Conservation (phyloP, 306 rosid genomes). For the Begonia peltatifolia region DNA sequence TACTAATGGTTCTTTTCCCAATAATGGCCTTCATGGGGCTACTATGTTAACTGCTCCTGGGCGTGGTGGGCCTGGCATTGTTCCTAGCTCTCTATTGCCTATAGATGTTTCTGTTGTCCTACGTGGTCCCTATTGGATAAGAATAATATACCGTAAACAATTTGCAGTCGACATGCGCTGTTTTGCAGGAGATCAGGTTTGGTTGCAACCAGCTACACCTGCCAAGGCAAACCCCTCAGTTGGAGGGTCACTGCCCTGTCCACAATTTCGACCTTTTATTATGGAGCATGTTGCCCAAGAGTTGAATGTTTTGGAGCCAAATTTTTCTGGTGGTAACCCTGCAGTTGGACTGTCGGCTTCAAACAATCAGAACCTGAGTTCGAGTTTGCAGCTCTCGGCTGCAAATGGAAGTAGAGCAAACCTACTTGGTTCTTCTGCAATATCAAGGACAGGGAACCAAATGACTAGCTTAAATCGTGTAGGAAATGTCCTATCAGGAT, state of each 20-base stretch:
- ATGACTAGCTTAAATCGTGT: constrained; percentile 56
- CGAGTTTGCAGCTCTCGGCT: constrained; percentile 44
- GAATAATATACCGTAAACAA: constrained; percentile 83
- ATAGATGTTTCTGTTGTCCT: constrained; percentile 98
- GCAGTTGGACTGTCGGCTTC: constrained; percentile 52
- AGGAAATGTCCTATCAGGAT: constrained; percentile 67
- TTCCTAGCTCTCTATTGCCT: constrained; percentile 93
- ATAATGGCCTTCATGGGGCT: constrained; percentile 52
- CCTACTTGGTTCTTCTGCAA: constrained; percentile 53
- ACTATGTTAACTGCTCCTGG: constrained; percentile 81
- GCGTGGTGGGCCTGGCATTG: constrained; percentile 97
- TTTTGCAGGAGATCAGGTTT: constrained; percentile 99
- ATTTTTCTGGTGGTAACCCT: constrained; percentile 55
- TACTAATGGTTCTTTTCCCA: constrained; percentile 38
- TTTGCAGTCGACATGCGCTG: constrained; percentile 99
- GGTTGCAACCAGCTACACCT: constrained; percentile 99
- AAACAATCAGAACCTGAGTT: constrained; percentile 51
- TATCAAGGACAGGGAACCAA: constrained; percentile 71
- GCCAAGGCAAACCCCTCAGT: constrained; percentile 73
- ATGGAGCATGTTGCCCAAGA: constrained; percentile 99
- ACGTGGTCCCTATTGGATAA: constrained; percentile 96
- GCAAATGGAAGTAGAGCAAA: constrained; percentile 73
- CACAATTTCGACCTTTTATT: constrained; percentile 95
- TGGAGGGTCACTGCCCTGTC: constrained; percentile 97
- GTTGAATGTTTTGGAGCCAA: constrained; percentile 82